phyloP scores from a whole-genome alignment of 768 basidiomycete species.

The Boletus speciosus region DNA sequence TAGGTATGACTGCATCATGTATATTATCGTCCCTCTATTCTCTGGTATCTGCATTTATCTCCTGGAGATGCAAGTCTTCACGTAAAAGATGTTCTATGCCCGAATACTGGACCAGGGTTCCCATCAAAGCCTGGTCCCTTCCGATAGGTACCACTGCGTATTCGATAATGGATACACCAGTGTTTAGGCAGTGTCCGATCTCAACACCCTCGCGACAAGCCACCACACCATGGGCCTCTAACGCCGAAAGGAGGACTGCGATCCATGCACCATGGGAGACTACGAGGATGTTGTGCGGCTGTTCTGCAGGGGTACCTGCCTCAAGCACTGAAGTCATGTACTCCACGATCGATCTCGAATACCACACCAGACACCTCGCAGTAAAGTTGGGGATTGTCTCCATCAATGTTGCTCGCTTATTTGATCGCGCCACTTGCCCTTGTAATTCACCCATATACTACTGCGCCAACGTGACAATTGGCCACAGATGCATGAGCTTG shows the following conservation, averaged over 20 bases:
- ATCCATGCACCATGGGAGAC: slow-evolving; percentile 70
- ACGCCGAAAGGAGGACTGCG: slow-evolving; percentile 43
- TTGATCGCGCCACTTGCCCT: slow-evolving; percentile 35
- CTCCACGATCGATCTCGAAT: slow-evolving; percentile 45
- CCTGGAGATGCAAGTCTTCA: slow-evolving; percentile 31
- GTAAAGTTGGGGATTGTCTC: slow-evolving; percentile 37
- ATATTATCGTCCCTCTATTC: not conserved
- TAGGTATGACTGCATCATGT: slow-evolving; percentile 15
- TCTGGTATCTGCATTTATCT: slow-evolving; percentile 50
- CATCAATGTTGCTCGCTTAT: slow-evolving; percentile 20
- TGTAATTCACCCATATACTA: slow-evolving; percentile 64
- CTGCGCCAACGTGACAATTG: not conserved
- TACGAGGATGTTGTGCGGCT: slow-evolving; percentile 43
- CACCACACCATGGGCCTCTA: slow-evolving; percentile 43
- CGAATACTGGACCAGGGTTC: slow-evolving; percentile 49
- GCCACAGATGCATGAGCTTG: not conserved
- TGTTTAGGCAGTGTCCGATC: slow-evolving; percentile 25
- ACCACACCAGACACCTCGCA: slow-evolving; percentile 59
- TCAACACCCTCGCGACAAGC: slow-evolving; percentile 31
- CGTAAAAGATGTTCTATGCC: slow-evolving; percentile 49
- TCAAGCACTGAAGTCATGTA: slow-evolving; percentile 19
- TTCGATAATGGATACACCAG: slow-evolving; percentile 55
- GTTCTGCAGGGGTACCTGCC: slow-evolving; percentile 30
- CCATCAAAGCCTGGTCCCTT: slow-evolving; percentile 20
- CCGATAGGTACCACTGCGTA: slow-evolving; percentile 34